Conservation (phyloP, 306 rosid genomes). For the Trichosanthes cucumerina region DNA sequence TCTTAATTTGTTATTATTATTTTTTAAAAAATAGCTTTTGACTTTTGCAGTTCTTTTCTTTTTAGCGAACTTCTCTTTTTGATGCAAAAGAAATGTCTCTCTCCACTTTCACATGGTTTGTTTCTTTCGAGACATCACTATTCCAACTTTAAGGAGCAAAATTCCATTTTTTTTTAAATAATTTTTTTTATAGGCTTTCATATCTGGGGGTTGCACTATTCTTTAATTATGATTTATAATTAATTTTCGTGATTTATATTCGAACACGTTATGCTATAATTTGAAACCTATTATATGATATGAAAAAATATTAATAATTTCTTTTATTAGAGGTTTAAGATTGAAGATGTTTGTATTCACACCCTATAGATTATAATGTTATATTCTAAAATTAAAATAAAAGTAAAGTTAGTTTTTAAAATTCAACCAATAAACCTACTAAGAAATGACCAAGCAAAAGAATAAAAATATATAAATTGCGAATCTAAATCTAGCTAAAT, state of each 20-base stretch:
- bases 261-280: not conserved
- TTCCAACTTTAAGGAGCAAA: not conserved
- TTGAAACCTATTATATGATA: no score
- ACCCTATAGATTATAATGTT: no score
- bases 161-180: not conserved
- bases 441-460: no score
- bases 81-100: constrained; percentile 4
- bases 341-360: no score
- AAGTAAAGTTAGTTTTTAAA: no score
- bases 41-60: not conserved
- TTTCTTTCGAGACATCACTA: constrained; percentile 1
- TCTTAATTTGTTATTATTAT: not conserved
- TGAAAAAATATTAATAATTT: no score
- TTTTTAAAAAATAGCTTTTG: not conserved
- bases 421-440: no score
- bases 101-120: constrained; percentile 9
- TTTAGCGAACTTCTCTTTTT: not conserved
- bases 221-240: no score
- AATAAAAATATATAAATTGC: no score
- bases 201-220: not conserved
- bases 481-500: no score
- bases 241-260: not conserved
- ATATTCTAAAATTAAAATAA: no score
- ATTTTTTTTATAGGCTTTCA: not conserved
- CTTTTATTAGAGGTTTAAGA: no score